Evolutionary conservation across 1,284 basidiomycete genomes (phyloP), one percentile per base, ranked within the genome.

Genomic region (Hemileia vastatrix): DNA sequence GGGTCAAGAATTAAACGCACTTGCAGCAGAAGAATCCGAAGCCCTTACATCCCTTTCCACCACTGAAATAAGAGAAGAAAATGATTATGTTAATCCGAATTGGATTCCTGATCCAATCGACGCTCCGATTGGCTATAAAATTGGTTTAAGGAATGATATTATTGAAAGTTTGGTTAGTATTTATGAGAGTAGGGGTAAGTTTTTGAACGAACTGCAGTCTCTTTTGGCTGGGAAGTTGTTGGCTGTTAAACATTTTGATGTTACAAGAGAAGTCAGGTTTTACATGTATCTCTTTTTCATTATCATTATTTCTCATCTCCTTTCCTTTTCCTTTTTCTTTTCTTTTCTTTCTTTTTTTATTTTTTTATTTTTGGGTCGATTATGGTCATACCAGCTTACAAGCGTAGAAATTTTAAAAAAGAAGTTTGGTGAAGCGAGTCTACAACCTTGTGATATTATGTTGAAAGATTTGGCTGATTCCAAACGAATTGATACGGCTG

Each of bases 371-470:
- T 43, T 23, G 47, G 6, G 2, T 50, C 6, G 27, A 55, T 32
- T 58, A 4, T 21, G 53, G 18, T 43, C 1, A 3, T 6, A 43
- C 5, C 67, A 94, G 89, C 83, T 92, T 24, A 83, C 87, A 27
- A 94, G 89, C 69, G 85, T 95, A 63, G 91, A 95, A 76, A 87
- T 93, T 55, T 78, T 96, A 65, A 96, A 95, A 79, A 82, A 91
- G 57, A 85, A 92, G 3, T 96, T 96, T 70, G 92, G 92, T 19
- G 92, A 96, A 72, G 81, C 84, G 1, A 85, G 89, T 0, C 76
- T 96, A 65, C 89, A 92, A 73, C 86, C 90, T 1, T 94, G 91
- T 79, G 92, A 96, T 73, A 90, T 96, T 64, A 96, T 96, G 92
- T 78, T 96, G 71, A 87, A 86, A 71, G 92, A 96, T 76, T 87